Conservation (phyloP, 2,329 filamentous ascomycete species). For the Penicillium sp. region DNA sequence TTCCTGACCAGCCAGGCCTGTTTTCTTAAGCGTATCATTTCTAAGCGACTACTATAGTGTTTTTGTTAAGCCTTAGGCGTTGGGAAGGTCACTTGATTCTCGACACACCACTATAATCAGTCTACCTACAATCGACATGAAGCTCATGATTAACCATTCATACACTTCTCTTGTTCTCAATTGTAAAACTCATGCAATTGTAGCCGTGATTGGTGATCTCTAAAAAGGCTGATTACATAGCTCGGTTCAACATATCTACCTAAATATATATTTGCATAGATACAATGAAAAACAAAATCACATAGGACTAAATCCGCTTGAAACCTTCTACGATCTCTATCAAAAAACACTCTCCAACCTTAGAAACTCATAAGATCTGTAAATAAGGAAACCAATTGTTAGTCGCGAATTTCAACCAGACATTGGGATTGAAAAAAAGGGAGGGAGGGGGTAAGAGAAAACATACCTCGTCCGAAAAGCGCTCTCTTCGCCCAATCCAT, state of each 20-base stretch:
- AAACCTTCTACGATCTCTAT: background rate
- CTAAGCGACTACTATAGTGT: constrained; percentile 21
- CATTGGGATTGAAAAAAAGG: background rate
- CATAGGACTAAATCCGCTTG: background rate
- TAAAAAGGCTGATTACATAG: no score
- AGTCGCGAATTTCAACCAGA: constrained; percentile 13
- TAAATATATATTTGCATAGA: background rate
- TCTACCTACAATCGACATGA: background rate
- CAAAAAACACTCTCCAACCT: background rate
- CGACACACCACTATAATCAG: background rate
- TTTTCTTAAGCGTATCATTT: background rate
- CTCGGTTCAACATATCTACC: background rate
- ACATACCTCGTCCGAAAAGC: constrained; percentile 90
- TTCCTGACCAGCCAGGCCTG: constrained; percentile 33
- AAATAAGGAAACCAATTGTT: background rate
- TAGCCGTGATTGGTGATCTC: no score
- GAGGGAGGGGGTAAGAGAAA: background rate
- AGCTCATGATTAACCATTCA: background rate
- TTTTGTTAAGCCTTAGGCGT: constrained; percentile 21
- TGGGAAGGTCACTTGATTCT: constrained; percentile 16
- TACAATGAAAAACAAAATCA: background rate
- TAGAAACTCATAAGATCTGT: constrained; percentile 61
- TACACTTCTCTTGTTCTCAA: background rate
- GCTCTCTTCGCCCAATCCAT: constrained; percentile 99
- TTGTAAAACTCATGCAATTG: no score